These are phyloP conservation scores for Fusarium sp. DNA, from an alignment of 2,329 filamentous ascomycete genomes.

Conservation along the genomic window DNA sequence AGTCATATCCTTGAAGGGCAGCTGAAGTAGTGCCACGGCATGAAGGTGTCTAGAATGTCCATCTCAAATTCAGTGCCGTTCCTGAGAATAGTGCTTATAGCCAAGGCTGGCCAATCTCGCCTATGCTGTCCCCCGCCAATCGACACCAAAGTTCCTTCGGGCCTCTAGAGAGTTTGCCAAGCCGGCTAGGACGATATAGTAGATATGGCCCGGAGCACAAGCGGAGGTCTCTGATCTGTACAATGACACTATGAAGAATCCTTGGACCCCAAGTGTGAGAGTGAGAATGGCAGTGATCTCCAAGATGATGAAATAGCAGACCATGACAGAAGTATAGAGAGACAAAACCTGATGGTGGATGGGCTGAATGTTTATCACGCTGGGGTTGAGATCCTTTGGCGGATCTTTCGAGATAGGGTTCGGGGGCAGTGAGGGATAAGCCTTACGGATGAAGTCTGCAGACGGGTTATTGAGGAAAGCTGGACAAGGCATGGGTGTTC, in stretches of 20 bases:
- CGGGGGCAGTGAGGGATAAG: not conserved
- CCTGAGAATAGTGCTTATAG: not conserved
- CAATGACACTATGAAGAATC: not conserved
- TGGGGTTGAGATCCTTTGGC: not conserved
- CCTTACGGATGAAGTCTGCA: no score
- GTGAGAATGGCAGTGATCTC: no score
- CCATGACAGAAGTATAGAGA: no score
- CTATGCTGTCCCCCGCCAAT: not conserved
- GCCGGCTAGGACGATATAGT: not conserved
- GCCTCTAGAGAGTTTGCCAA: not conserved
- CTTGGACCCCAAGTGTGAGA: no score
- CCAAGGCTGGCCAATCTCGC: not conserved
- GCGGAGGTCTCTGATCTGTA: not conserved
- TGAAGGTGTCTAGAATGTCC: not conserved
- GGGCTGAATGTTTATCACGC: no score
- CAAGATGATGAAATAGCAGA: no score
- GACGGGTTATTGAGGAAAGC: not conserved
- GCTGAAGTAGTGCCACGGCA: not conserved
- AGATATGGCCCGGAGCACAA: not conserved
- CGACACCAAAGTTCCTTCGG: not conserved
- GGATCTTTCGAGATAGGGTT: not conserved
- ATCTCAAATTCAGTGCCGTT: not conserved
- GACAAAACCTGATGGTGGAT: no score
- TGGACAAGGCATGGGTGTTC: not conserved
- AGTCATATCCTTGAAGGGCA: slow-evolving; percentile 5